Percentiles rank a stretch among this genome's conserved stretches.
phyloP scores from a whole-genome alignment of 148 eudicot genomes.

The Rhododendron ferrugineum region DNA sequence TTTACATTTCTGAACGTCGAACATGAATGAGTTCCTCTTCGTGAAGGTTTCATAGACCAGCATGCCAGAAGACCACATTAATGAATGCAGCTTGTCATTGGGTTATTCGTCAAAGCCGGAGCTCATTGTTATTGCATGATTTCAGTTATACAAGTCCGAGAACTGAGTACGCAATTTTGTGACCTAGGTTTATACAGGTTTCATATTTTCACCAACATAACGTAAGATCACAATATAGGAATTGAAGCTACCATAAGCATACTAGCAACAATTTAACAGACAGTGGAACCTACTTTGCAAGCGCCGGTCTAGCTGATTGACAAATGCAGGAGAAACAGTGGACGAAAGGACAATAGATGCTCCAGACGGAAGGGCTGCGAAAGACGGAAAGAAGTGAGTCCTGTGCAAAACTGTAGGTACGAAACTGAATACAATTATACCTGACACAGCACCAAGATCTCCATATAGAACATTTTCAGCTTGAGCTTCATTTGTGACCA shows the following conservation, averaged over 20 bases:
- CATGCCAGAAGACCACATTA: background rate
- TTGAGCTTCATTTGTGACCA: conserved; percentile 98
- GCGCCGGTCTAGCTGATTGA: conserved; percentile 67
- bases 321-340: conserved; percentile 92
- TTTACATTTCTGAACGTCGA: background rate
- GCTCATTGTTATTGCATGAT: background rate
- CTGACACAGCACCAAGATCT: conserved; percentile 74
- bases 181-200: background rate
- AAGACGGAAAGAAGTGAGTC: conserved; percentile 15
- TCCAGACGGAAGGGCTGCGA: conserved; percentile 72
- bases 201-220: background rate
- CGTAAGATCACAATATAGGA: background rate
- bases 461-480: conserved; percentile 95
- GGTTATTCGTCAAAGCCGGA: background rate
- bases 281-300: conserved; percentile 53
- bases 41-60: background rate
- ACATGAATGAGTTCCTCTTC: background rate
- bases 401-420: background rate
- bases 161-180: background rate
- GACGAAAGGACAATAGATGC: conserved; percentile 81
- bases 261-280: conserved; percentile 4
- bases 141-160: background rate
- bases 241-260: background rate
- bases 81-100: background rate
- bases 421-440: conserved; percentile 25